These are phyloP conservation scores for Parastagonospora avenae DNA, from an alignment of 2,329 filamentous ascomycete species.

Conservation along the genomic window DNA sequence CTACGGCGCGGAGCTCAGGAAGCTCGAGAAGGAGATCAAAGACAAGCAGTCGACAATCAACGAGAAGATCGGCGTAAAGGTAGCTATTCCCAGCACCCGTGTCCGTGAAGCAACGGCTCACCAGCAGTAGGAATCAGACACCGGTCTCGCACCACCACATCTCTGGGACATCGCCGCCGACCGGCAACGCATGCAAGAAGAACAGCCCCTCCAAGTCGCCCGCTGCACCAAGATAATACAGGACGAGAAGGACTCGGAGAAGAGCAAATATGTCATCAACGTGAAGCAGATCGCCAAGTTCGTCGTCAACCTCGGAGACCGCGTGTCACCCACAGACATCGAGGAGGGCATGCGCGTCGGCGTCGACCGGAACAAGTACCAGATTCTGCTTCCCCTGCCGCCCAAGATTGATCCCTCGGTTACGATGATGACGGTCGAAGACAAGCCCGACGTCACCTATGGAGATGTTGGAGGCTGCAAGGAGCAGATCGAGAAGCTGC, in stretches of 20 bases:
- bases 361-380: conserved; percentile 98
- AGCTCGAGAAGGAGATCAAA: conserved; percentile 99
- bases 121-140: conserved; percentile 85
- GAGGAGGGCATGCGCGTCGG: conserved; percentile 99
- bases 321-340: conserved; percentile 97
- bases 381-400: conserved; percentile 93
- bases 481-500: conserved; percentile 98
- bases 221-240: conserved; percentile 99
- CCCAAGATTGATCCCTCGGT: conserved; percentile 99
- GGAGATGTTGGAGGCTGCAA: conserved; percentile 99
- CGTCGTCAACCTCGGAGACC: conserved; percentile 94
- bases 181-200: conserved; percentile 96
- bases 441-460: conserved; percentile 99
- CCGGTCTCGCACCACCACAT: conserved; percentile 95
- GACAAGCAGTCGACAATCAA: conserved; percentile 98
- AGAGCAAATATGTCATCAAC: conserved; percentile 99
- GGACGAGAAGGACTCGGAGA: conserved; percentile 92
- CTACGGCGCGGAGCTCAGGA: conserved; percentile 91
- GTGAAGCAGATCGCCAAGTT: conserved; percentile 99
- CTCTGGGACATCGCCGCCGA: conserved; percentile 98
- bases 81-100: conserved; percentile 1
- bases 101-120: conserved; percentile 5
- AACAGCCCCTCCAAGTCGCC: conserved; percentile 96
- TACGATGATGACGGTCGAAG: conserved; percentile 99
- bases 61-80: conserved; percentile 80